Evolutionary conservation across 805 yeast species (phyloP).

Genomic region (Millerozyma acaciae): DNA sequence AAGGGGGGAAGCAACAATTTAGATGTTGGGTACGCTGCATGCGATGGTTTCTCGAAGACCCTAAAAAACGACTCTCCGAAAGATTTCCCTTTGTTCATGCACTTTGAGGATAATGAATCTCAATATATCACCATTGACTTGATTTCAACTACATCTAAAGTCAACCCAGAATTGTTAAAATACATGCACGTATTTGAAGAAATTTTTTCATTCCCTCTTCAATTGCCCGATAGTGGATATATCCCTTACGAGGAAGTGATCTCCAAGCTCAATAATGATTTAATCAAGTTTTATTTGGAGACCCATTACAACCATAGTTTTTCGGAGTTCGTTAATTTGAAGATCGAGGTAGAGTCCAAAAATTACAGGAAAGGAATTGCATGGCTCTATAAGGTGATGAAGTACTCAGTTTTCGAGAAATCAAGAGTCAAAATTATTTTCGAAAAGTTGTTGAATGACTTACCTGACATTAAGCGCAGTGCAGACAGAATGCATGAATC

Average conservation of each 20-base stretch:
- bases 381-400: slow-evolving; percentile 70
- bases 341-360: slow-evolving; percentile 54
- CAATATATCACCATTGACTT: slow-evolving; percentile 71
- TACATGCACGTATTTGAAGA: slow-evolving; percentile 62
- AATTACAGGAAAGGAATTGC: slow-evolving; percentile 67
- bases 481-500: slow-evolving; percentile 66
- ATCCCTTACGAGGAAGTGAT: slow-evolving; percentile 77
- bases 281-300: slow-evolving; percentile 55
- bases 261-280: slow-evolving; percentile 65
- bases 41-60: slow-evolving; percentile 17
- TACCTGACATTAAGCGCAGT: slow-evolving; percentile 61
- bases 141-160: slow-evolving; percentile 50
- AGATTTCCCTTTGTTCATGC: slow-evolving; percentile 64
- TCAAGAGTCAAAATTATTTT: slow-evolving; percentile 63
- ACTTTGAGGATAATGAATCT: slow-evolving; percentile 75
- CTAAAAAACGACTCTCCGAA: slow-evolving; percentile 31
- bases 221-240: slow-evolving; percentile 53
- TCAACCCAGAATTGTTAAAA: slow-evolving; percentile 53
- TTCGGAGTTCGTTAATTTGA: slow-evolving; percentile 62
- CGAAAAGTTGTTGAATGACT: slow-evolving; percentile 54
- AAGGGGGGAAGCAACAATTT: slow-evolving; percentile 50
- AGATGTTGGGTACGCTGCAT: slow-evolving; percentile 24
- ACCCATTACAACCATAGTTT: slow-evolving; percentile 57
- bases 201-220: slow-evolving; percentile 69
- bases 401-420: slow-evolving; percentile 66